These are phyloP conservation scores for Phlebopus sp. DNA, from an alignment of 1,284 basidiomycete species.

Conservation along the genomic window DNA sequence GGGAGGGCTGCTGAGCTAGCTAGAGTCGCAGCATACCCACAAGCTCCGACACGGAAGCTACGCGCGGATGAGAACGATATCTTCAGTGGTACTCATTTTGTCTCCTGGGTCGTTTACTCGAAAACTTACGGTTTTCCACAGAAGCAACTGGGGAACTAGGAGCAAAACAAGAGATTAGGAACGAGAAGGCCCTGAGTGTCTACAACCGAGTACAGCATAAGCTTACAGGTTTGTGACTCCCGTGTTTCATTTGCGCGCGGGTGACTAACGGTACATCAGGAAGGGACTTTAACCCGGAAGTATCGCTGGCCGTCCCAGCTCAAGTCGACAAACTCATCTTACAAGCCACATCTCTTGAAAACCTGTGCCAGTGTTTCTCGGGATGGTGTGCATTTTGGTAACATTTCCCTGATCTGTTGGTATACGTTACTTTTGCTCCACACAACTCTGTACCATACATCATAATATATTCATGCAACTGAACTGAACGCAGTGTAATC, in stretches of 20 bases:
- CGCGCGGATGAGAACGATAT: constrained; percentile 83
- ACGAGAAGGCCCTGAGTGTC: constrained; percentile 85
- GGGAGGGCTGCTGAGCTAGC: constrained; percentile 60
- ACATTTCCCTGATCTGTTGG: constrained; percentile 11
- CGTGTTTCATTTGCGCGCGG: background rate
- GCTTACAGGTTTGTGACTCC: constrained; percentile 65
- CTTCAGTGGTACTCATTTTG: constrained; percentile 57
- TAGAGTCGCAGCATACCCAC: constrained; percentile 69
- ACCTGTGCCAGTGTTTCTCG: constrained; percentile 93
- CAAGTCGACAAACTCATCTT: constrained; percentile 91
- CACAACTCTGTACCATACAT: constrained; percentile 23
- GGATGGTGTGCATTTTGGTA: constrained; percentile 79
- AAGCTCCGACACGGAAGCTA: constrained; percentile 69
- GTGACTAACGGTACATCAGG: constrained; percentile 45
- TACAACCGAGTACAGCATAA: constrained; percentile 94
- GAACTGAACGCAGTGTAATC: background rate
- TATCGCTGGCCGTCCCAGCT: constrained; percentile 64
- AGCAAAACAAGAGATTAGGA: constrained; percentile 77
- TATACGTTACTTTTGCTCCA: constrained; percentile 14
- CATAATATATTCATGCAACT: background rate
- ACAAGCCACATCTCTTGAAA: constrained; percentile 89
- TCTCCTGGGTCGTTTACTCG: background rate
- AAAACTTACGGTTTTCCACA: constrained; percentile 29
- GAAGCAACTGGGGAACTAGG: constrained; percentile 55
- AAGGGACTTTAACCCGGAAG: constrained; percentile 86